Evolutionary conservation across 2,329 filamentous ascomycete genomes (phyloP).

Genomic region (Verruconis gallopava): DNA sequence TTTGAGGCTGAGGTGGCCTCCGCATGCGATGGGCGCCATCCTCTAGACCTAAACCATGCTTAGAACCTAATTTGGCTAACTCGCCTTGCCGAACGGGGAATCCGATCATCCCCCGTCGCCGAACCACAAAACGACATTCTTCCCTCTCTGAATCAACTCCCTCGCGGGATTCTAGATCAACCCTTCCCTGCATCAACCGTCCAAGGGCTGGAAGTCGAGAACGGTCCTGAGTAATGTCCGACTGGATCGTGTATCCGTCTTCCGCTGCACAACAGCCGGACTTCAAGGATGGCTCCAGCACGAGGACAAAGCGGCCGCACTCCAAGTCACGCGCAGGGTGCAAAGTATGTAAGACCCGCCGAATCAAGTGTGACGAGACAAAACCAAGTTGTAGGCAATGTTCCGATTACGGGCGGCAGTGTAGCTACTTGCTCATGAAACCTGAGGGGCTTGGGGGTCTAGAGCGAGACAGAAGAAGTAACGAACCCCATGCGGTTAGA

Average conservation of each 20-base stretch:
- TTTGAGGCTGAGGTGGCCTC: too few species aligned
- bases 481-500: background rate
- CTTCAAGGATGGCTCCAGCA: background rate
- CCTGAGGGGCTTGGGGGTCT: background rate
- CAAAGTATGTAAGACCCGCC: background rate
- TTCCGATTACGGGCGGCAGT: background rate
- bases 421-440: background rate
- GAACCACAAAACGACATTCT: too few species aligned
- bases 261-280: background rate
- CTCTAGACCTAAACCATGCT: too few species aligned
- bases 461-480: background rate
- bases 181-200: too few species aligned
- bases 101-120: too few species aligned
- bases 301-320: background rate
- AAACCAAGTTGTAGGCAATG: background rate
- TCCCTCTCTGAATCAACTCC: too few species aligned
- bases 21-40: too few species aligned
- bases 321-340: background rate
- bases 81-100: too few species aligned
- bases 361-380: slow-evolving; percentile 1
- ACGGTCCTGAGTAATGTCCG: too few species aligned
- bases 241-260: background rate
- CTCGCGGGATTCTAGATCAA: too few species aligned
- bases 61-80: too few species aligned
- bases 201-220: too few species aligned